phyloP scores from a whole-genome alignment of 2,329 filamentous ascomycete species.

The Stagonosporopsis vannaccii region DNA sequence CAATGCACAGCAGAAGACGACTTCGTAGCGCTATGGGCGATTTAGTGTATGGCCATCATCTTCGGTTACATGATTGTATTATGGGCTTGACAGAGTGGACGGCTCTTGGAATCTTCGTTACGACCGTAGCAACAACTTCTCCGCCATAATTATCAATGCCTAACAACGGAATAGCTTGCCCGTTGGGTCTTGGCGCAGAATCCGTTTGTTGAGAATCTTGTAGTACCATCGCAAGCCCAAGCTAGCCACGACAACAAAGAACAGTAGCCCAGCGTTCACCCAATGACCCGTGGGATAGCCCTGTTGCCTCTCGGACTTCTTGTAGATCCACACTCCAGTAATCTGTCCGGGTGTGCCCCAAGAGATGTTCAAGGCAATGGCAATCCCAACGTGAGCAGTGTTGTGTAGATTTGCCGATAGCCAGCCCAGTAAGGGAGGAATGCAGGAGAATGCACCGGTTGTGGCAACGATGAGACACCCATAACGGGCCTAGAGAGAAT shows the following conservation, averaged over 20 bases:
- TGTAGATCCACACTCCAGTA: constrained; percentile 77
- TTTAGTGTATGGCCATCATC: too few relatives aligned
- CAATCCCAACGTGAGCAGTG: constrained; percentile 70
- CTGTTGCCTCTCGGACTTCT: constrained; percentile 60
- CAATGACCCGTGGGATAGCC: constrained; percentile 77
- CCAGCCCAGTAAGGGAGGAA: constrained; percentile 75
- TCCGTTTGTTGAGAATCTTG: neutral
- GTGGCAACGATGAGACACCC: constrained; percentile 73
- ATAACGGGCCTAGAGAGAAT: constrained; percentile 59
- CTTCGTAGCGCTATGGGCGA: too few relatives aligned
- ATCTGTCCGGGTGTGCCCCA: constrained; percentile 75
- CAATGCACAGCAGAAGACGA: too few relatives aligned
- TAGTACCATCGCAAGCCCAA: neutral
- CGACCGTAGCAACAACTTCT: neutral
- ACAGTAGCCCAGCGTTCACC: neutral
- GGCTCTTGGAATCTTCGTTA: too few relatives aligned
- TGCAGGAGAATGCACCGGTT: constrained; percentile 71
- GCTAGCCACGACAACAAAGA: neutral
- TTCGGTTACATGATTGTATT: too few relatives aligned
- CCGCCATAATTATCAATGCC: neutral
- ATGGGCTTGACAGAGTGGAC: too few relatives aligned
- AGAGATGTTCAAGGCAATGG: constrained; percentile 74
- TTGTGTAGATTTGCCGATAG: constrained; percentile 70
- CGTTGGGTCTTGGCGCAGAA: neutral
- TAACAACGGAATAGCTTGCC: neutral